phyloP scores from a whole-genome alignment of 2,329 filamentous ascomycete genomes.

The Colletotrichum agaves region DNA sequence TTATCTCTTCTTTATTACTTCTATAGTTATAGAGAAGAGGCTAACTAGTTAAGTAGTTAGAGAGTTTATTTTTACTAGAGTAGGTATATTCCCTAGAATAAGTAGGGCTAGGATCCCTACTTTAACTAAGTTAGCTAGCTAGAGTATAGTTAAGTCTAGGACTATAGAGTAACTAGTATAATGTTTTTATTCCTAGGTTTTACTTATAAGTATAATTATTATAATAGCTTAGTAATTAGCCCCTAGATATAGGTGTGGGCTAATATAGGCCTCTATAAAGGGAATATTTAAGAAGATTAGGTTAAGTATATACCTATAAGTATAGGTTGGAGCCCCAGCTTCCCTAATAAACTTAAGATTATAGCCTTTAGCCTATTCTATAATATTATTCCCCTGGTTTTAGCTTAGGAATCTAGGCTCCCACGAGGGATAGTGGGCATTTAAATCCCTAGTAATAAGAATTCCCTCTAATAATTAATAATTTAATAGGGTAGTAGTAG shows the following conservation, averaged over 20 bases:
- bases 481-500: too few species aligned
- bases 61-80: neutral
- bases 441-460: neutral
- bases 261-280: neutral
- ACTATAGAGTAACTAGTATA: neutral
- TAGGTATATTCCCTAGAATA: neutral
- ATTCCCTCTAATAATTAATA: neutral
- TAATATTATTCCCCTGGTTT: neutral
- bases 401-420: neutral
- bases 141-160: neutral
- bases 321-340: neutral
- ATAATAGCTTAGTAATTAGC: conserved; percentile 1
- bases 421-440: neutral
- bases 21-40: neutral
- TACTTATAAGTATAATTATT: neutral
- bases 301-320: neutral
- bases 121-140: neutral
- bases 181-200: neutral
- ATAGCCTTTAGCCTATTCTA: neutral
- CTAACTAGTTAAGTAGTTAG: neutral
- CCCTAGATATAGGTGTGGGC: conserved; percentile 3
- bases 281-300: neutral
- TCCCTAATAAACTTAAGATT: neutral
- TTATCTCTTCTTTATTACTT: neutral
- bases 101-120: neutral